Base-by-base conservation (phyloP, 495 filamentous ascomycete genomes). In the Bacidia rubella region DNA sequence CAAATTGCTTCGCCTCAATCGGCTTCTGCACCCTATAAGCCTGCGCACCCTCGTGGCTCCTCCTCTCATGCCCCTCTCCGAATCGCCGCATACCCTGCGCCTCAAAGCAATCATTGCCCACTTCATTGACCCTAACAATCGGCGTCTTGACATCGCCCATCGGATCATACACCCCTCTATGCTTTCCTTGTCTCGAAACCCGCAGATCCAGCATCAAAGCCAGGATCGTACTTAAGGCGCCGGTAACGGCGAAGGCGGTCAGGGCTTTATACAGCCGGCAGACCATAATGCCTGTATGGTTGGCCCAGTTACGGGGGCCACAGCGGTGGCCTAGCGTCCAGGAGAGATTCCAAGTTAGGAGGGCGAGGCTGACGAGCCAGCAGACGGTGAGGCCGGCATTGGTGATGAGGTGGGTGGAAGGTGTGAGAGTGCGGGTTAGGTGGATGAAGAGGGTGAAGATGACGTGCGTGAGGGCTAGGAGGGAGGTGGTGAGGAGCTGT, bases 221-320 rank as follows among this genome's bases (percentile, higher is more conserved):
- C 12, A 47, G 24, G 38, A 60, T 23, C 42, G 57, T 58, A 23
- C 57, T 17, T 2, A 56, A n/a, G 0, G 71, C 54, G 27, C 73
- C 79, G 43, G 75, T 47, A 26, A 79, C 62, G 2, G 74, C 70
- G 65, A 86, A 83, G n/a, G 72, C 59, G 65, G 81, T 82, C 9
- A 84, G 67, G 17, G 80, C 70, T 66, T 84, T 86, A 71, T 82
- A 86, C 55, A 74, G 65, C 48, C 76, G 64, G 63, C 81, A 84
- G 39, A 84, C 73, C 60, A 71, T 69, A 46, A 82, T 72, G 27
- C 74, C 80, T 25, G 74, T 74, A 0, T 73, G 68, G 27, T 73
- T 75, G 38, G 68, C 65, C 79, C 80, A 86, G 65, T 71, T 71
- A 29, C 62, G 55, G 4, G 64, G 60, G 20, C 68, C 70, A 66